Conservation (phyloP, 2,329 filamentous ascomycete genomes). For the Trichoderma hamatum region DNA sequence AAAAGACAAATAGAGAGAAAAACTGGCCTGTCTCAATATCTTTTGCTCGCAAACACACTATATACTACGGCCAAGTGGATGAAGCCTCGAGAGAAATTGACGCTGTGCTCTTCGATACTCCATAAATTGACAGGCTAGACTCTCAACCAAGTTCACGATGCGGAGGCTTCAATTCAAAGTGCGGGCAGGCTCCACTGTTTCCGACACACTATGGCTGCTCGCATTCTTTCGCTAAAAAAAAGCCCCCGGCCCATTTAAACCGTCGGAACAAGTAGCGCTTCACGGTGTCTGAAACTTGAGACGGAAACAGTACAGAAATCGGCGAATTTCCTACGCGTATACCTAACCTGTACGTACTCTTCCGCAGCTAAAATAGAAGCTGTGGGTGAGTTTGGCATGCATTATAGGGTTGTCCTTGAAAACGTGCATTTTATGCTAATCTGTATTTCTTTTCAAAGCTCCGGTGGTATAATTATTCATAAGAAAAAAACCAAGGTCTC, state of each 20-base stretch:
- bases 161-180: constrained; percentile 1
- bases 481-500: background rate
- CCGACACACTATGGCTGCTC: constrained; percentile 11
- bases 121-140: constrained; percentile 10
- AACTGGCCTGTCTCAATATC: background rate
- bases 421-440: background rate
- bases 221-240: background rate
- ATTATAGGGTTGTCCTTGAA: background rate
- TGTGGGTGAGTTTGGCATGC: background rate
- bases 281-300: constrained; percentile 2
- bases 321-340: background rate
- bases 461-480: background rate
- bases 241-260: background rate
- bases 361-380: background rate
- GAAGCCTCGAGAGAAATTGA: background rate
- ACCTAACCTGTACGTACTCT: background rate
- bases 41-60: constrained; percentile 9
- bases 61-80: constrained; percentile 4
- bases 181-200: constrained; percentile 24
- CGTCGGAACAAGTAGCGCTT: background rate
- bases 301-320: constrained; percentile 15
- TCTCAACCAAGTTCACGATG: constrained; percentile 3
- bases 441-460: background rate
- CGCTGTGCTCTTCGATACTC: background rate
- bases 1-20: background rate